Evolutionary conservation across 768 basidiomycete species (phyloP), one percentile per base, ranked within the genome.

Genomic region (Hypholoma sublateritium): DNA sequence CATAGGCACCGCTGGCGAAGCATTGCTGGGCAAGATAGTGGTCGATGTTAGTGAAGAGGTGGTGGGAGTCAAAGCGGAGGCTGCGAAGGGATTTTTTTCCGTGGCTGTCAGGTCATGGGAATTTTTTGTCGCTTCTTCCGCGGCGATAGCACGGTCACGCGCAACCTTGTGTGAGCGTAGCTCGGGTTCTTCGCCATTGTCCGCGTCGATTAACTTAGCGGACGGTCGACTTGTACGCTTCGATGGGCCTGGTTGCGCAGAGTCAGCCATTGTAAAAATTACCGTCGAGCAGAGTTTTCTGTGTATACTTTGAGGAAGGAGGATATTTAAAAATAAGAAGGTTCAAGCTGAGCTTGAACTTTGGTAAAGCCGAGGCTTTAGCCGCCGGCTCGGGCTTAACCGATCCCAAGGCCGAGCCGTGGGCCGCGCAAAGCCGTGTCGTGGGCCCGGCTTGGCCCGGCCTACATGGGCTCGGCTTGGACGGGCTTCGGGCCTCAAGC

Each of bases 311-410:
- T 43, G 7, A n/a, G 6, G 19, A 17, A 17, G 8, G 19, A 14
- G 6, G 6, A 17, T 16, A n/a, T 36, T 14, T 21, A 6, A n/a
- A 43, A 6, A 8, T 43, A 6, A 43, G 42, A n/a, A 43, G 42
- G 7, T 43, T 43, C 35, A 36, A 36, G 14, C 14, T 36, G 7
- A 7, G 14, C 14, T 7, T 36, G 35, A 7, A 36, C 7, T 36
- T 36, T 6, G 1, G 3, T n/a, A 53, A 53, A 58, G 56, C 56
- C 36, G 41, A 13, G 59, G 59, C 59, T 36, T 16, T 42, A 41
- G 59, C 59, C 59, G 16, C 8, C 35, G 54, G 55, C 59, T 53
- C 37, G 45, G 59, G 59, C 59, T 50, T 57, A 53, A 8, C 12
- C n/a, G 54, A 45, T 46, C 35, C 7, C 5, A 21, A 39, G 46